Conservation (phyloP, 306 rosid genomes). For the Vigna angularis region DNA sequence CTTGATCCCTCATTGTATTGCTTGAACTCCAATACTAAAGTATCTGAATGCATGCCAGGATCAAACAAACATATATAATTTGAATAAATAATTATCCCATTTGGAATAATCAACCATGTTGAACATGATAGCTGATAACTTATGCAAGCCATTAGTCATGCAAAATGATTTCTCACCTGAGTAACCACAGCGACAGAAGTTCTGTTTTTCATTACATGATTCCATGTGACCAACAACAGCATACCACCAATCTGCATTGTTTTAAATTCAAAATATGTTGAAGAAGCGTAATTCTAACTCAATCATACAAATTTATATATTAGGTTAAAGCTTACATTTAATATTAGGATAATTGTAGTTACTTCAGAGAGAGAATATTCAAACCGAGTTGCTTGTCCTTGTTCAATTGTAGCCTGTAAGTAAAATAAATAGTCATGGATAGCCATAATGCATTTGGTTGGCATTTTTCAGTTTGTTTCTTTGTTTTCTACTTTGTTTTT, state of each 20-base stretch:
- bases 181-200: constrained; percentile 55
- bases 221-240: constrained; percentile 69
- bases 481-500: too few species aligned
- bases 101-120: neutral
- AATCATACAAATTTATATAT: too few species aligned
- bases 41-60: neutral
- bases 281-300: too few species aligned
- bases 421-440: too few species aligned
- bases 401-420: too few species aligned
- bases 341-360: too few species aligned
- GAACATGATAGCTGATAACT: neutral
- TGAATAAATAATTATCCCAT: neutral
- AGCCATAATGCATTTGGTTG: too few species aligned
- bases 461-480: too few species aligned
- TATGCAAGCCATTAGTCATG: constrained; percentile 7
- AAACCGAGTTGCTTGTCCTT: too few species aligned
- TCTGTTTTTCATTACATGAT: constrained; percentile 49
- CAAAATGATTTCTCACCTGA: constrained; percentile 56
- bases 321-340: neutral
- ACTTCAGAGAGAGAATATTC: too few species aligned
- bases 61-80: neutral
- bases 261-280: too few species aligned
- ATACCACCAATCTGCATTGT: constrained; percentile 62
- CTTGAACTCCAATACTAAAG: constrained; percentile 56
- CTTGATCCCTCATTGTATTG: constrained; percentile 58